Evolutionary conservation across 2,329 filamentous ascomycete species (phyloP).

Genomic region (Dothideomycetes sp.): DNA sequence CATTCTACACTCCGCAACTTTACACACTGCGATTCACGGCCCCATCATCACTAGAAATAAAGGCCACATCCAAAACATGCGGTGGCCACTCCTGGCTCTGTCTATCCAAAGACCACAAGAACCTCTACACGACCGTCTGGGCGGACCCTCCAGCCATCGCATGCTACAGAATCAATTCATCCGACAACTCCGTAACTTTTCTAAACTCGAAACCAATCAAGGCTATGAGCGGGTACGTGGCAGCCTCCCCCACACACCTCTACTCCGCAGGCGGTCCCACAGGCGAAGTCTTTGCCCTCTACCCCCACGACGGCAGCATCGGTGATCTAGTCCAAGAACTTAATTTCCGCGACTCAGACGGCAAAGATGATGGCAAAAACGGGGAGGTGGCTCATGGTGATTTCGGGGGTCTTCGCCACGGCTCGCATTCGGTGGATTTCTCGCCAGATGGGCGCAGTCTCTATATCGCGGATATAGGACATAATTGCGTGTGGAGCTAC

Average conservation of each 20-base stretch:
- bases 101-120: slow-evolving; percentile 17
- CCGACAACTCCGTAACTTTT: slow-evolving; percentile 16
- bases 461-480: slow-evolving; percentile 24
- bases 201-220: slow-evolving; percentile 22
- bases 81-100: slow-evolving; percentile 25
- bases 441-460: slow-evolving; percentile 18
- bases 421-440: slow-evolving; percentile 21
- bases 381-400: slow-evolving; percentile 21
- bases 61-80: slow-evolving; percentile 18
- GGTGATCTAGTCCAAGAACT: slow-evolving; percentile 21
- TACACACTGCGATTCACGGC: slow-evolving; percentile 22
- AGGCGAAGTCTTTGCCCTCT: slow-evolving; percentile 21
- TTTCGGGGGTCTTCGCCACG: slow-evolving; percentile 23
- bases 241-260: slow-evolving; percentile 15
- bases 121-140: slow-evolving; percentile 25
- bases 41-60: slow-evolving; percentile 9
- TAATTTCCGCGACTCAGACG: slow-evolving; percentile 18
- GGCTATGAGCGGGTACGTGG: slow-evolving; percentile 21
- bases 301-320: slow-evolving; percentile 18
- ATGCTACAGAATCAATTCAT: slow-evolving; percentile 16
- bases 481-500: slow-evolving; percentile 25
- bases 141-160: slow-evolving; percentile 21
- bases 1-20: slow-evolving; percentile 20
- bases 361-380: slow-evolving; percentile 15
- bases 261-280: slow-evolving; percentile 22